These are phyloP conservation scores for Phytophthora kernoviae DNA, from an alignment of 352 stramenopile genomes.

Conservation along the genomic window DNA sequence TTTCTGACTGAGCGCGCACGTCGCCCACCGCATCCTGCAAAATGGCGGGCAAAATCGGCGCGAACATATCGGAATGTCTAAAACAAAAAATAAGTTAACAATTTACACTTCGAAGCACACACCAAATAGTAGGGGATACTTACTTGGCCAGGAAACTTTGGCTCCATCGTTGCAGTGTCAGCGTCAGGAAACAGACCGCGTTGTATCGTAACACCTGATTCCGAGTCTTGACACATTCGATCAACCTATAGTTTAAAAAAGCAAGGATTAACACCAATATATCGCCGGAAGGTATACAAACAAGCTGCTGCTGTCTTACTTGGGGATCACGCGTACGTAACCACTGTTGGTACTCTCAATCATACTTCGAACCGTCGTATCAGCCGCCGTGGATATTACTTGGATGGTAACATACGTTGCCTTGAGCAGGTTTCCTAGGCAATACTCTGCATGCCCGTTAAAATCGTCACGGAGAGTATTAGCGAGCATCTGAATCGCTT, in stretches of 20 bases:
- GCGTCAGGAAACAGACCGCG: constrained; percentile 78
- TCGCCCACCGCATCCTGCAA: constrained; percentile 74
- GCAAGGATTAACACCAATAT: background rate
- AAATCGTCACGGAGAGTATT: constrained; percentile 73
- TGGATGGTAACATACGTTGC: constrained; percentile 89
- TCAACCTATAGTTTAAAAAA: constrained; percentile 44
- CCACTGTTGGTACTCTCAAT: constrained; percentile 78
- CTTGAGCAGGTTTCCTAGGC: constrained; percentile 74
- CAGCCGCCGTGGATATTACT: constrained; percentile 79
- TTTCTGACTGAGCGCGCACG: constrained; percentile 78
- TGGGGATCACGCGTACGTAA: constrained; percentile 72
- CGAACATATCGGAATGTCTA: constrained; percentile 65
- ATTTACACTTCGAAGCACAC: constrained; percentile 1
- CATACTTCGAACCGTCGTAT: constrained; percentile 74
- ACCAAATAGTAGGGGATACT: constrained; percentile 19
- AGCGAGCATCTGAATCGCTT: constrained; percentile 69
- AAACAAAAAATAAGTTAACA: constrained; percentile 4
- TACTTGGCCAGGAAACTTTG: constrained; percentile 73
- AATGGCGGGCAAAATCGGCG: constrained; percentile 59
- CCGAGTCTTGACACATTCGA: constrained; percentile 73
- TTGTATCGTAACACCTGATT: constrained; percentile 80
- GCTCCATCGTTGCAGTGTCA: constrained; percentile 73
- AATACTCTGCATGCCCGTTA: constrained; percentile 77
- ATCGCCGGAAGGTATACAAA: too few species aligned
- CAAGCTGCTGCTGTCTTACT: constrained; percentile 41